Evolutionary conservation across 1,139 yeast genomes (phyloP).

Genomic region (Debaryomyces coudertii): DNA sequence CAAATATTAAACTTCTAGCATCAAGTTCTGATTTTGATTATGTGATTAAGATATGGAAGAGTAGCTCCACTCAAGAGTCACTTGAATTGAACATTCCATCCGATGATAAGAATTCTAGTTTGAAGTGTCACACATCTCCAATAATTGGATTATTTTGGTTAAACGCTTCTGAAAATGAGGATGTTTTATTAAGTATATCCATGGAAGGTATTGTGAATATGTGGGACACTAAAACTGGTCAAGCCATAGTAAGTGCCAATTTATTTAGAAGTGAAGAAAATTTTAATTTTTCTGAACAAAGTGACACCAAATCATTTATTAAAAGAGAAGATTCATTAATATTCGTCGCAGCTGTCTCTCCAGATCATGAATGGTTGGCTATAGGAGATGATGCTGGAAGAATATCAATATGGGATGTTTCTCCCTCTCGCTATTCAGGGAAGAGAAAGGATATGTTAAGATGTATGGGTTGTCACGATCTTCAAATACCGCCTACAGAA

Average conservation of each 20-base stretch:
- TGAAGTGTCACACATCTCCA: conserved; percentile 55
- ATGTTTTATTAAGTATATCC: conserved; percentile 46
- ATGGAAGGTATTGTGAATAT: conserved; percentile 71
- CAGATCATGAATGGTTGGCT: conserved; percentile 52
- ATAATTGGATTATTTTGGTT: conserved; percentile 61
- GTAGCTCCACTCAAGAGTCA: conserved; percentile 54
- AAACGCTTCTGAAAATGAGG: conserved; percentile 21
- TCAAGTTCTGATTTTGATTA: conserved; percentile 76
- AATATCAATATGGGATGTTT: conserved; percentile 56
- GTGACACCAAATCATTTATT: not conserved
- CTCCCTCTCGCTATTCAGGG: conserved; percentile 16
- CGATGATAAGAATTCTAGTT: conserved; percentile 13
- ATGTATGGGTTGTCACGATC: conserved; percentile 30
- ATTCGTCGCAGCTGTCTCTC: conserved; percentile 55
- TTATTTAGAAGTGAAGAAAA: conserved; percentile 28
- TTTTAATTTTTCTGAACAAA: conserved; percentile 20
- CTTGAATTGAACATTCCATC: conserved; percentile 29
- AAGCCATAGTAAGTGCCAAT: conserved; percentile 26
- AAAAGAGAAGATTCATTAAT: conserved; percentile 29
- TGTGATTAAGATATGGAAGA: conserved; percentile 72
- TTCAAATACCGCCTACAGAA: conserved; percentile 15
- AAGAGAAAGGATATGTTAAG: conserved; percentile 19
- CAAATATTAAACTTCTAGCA: conserved; percentile 56
- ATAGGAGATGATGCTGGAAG: conserved; percentile 67
- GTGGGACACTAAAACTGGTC: conserved; percentile 62